These are phyloP conservation scores for Trametes elegans DNA, from an alignment of 768 basidiomycete genomes.

Conservation along the genomic window DNA sequence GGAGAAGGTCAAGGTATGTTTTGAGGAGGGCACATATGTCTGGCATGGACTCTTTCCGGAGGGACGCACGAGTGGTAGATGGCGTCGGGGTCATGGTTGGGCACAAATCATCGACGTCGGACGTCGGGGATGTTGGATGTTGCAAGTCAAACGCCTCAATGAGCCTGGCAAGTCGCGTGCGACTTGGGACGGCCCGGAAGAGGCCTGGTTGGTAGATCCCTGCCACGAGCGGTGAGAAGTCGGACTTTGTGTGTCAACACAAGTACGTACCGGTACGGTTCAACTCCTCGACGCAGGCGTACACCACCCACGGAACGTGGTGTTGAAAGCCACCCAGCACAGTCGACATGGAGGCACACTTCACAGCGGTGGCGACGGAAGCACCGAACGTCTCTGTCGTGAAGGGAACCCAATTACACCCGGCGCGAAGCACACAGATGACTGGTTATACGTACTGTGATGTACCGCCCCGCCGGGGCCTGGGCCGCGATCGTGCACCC, in stretches of 20 bases:
- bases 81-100: slow-evolving; percentile 9
- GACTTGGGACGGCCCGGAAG: slow-evolving; percentile 42
- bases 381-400: slow-evolving; percentile 36
- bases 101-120: slow-evolving; percentile 7
- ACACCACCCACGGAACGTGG: slow-evolving; percentile 38
- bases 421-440: no score
- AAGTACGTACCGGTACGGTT: slow-evolving; percentile 39
- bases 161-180: slow-evolving; percentile 38
- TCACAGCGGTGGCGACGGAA: slow-evolving; percentile 34
- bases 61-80: slow-evolving; percentile 25
- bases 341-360: slow-evolving; percentile 33
- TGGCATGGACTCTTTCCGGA: slow-evolving; percentile 38
- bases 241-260: neutral
- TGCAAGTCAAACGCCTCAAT: slow-evolving; percentile 37
- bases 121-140: neutral
- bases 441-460: slow-evolving; percentile 15
- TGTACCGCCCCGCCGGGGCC: neutral
- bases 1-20: slow-evolving; percentile 46
- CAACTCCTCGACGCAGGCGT: slow-evolving; percentile 45
- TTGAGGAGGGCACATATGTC: slow-evolving; percentile 47
- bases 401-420: neutral
- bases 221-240: slow-evolving; percentile 15
- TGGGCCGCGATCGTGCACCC: neutral
- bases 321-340: slow-evolving; percentile 38
- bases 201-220: slow-evolving; percentile 44